phyloP scores from a whole-genome alignment of 352 stramenopile species.

The Phytophthora pseudosyringae region DNA sequence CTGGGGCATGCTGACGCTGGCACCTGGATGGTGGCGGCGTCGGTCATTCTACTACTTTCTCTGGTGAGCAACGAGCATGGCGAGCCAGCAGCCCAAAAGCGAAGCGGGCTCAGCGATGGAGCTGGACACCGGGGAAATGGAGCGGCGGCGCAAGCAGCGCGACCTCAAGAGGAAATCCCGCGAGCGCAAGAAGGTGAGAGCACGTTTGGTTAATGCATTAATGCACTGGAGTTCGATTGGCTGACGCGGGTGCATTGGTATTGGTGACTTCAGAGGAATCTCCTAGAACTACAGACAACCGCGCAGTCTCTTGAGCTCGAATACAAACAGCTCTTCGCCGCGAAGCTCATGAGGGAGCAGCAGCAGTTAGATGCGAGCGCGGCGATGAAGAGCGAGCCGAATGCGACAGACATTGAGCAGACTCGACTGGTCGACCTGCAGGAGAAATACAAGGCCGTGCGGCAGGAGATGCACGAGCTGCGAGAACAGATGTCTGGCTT shows the following conservation, averaged over 20 bases:
- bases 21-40: constrained; percentile 22
- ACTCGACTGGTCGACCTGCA: constrained; percentile 39
- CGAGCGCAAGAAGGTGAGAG: constrained; percentile 49
- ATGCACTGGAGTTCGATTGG: background rate
- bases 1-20: constrained; percentile 38
- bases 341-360: constrained; percentile 35
- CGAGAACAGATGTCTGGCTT: constrained; percentile 50
- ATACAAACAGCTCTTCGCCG: constrained; percentile 47
- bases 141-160: constrained; percentile 50
- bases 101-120: constrained; percentile 13
- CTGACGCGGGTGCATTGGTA: background rate
- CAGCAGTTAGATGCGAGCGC: constrained; percentile 19
- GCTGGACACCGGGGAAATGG: constrained; percentile 35
- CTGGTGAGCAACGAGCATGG: constrained; percentile 28
- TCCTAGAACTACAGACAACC: constrained; percentile 46
- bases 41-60: constrained; percentile 40
- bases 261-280: constrained; percentile 31
- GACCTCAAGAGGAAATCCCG: constrained; percentile 54
- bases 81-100: constrained; percentile 27
- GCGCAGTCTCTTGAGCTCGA: constrained; percentile 44
- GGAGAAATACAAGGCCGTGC: constrained; percentile 48
- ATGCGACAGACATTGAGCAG: constrained; percentile 36
- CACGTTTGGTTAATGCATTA: background rate
- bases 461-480: constrained; percentile 49
- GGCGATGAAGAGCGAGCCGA: constrained; percentile 21